Conservation (phyloP, 768 basidiomycete genomes). For the Auriscalpium vulgare region DNA sequence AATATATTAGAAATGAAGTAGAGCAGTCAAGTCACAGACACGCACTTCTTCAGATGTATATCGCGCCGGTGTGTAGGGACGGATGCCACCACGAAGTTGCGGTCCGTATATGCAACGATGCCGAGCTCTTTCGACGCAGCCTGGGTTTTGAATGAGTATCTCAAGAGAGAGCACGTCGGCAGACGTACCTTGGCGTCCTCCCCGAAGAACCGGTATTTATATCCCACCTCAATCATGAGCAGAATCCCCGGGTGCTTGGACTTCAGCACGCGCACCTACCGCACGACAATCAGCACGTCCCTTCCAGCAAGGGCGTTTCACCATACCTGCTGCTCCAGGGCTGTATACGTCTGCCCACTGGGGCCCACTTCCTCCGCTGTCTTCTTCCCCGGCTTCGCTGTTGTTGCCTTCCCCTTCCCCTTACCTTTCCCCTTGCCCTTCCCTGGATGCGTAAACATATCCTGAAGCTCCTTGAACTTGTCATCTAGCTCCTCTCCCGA, state of each 20-base stretch:
- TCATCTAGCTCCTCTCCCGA: conserved; percentile 37
- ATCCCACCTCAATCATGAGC: conserved; percentile 77
- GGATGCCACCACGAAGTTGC: conserved; percentile 70
- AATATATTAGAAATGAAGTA: conserved; percentile 1
- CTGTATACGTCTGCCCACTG: conserved; percentile 65
- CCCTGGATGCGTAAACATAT: conserved; percentile 33
- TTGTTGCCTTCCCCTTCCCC: conserved; percentile 17
- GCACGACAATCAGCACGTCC: neutral
- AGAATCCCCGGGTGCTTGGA: conserved; percentile 55
- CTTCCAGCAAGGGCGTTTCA: neutral
- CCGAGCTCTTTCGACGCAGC: conserved; percentile 71
- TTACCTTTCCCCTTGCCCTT: conserved; percentile 29
- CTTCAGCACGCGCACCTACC: conserved; percentile 52
- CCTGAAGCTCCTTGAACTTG: conserved; percentile 39
- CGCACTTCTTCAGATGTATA: conserved; percentile 70
- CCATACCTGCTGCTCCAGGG: conserved; percentile 62
- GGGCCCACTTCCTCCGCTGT: conserved; percentile 48
- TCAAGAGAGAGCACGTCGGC: neutral
- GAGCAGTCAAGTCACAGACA: neutral
- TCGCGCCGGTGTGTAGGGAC: conserved; percentile 63
- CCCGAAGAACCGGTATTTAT: conserved; percentile 77
- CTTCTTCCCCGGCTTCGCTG: conserved; percentile 26
- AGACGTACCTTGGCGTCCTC: conserved; percentile 66
- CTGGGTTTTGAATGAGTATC: conserved; percentile 26
- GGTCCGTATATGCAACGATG: conserved; percentile 61